These are phyloP conservation scores for Stagonosporopsis tanaceti DNA, from an alignment of 2,329 filamentous ascomycete genomes.

Conservation along the genomic window DNA sequence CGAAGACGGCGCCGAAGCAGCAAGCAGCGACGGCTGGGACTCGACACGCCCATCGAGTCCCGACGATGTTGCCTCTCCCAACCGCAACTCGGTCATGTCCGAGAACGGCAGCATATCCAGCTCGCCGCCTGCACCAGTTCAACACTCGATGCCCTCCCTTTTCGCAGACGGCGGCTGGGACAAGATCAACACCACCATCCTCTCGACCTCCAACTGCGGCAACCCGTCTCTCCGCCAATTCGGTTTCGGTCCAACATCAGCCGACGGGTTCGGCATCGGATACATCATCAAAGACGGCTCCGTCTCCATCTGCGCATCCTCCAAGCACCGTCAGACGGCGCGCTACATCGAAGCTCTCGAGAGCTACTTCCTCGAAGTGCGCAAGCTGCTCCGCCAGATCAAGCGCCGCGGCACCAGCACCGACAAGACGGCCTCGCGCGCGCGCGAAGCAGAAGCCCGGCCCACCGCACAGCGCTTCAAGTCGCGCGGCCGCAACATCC, in stretches of 20 bases:
- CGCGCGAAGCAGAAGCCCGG: slow-evolving; percentile 67
- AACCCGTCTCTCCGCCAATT: slow-evolving; percentile 95
- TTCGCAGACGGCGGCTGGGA: slow-evolving; percentile 94
- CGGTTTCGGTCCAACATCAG: slow-evolving; percentile 93
- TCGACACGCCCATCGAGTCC: slow-evolving; percentile 60
- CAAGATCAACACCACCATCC: slow-evolving; percentile 89
- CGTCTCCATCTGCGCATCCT: slow-evolving; percentile 89
- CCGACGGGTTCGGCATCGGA: slow-evolving; percentile 94
- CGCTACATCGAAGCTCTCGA: slow-evolving; percentile 91
- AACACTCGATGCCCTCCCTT: slow-evolving; percentile 72
- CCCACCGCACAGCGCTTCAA: slow-evolving; percentile 64
- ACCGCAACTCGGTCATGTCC: slow-evolving; percentile 60
- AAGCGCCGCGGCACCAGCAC: slow-evolving; percentile 62
- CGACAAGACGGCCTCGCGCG: slow-evolving; percentile 64
- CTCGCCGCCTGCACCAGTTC: slow-evolving; percentile 60
- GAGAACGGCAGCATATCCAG: slow-evolving; percentile 57
- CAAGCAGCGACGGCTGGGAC: slow-evolving; percentile 63
- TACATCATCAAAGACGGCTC: slow-evolving; percentile 98
- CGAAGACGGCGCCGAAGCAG: slow-evolving; percentile 66
- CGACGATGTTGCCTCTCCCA: slow-evolving; percentile 62
- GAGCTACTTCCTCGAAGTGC: slow-evolving; percentile 87
- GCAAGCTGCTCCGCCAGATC: slow-evolving; percentile 79
- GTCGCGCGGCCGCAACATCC: slow-evolving; percentile 76
- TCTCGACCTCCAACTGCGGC: slow-evolving; percentile 98
- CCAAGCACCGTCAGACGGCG: slow-evolving; percentile 91